Evolutionary conservation across 2,329 filamentous ascomycete genomes (phyloP).

Genomic region (Aureobasidium sp.): DNA sequence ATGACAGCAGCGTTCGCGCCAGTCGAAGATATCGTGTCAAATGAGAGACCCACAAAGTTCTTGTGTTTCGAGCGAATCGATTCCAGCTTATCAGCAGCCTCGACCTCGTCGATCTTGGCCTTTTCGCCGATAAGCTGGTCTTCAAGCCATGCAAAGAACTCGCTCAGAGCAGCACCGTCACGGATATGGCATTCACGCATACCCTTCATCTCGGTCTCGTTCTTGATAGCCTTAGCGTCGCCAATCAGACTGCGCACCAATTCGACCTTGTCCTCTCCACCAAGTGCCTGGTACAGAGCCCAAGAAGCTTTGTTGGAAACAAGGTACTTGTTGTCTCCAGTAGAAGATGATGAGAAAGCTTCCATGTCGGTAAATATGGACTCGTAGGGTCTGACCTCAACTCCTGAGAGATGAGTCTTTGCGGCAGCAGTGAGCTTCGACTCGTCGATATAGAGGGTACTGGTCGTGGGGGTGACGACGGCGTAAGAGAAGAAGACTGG

Average conservation of each 20-base stretch:
- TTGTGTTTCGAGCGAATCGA: constrained; percentile 59
- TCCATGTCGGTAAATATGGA: constrained; percentile 72
- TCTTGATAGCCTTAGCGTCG: constrained; percentile 92
- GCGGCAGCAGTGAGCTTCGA: constrained; percentile 65
- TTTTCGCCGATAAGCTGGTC: constrained; percentile 72
- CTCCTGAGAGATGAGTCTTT: constrained; percentile 61
- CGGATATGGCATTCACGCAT: constrained; percentile 93
- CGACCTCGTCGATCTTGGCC: constrained; percentile 71
- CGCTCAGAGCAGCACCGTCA: constrained; percentile 80
- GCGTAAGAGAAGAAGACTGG: constrained; percentile 98
- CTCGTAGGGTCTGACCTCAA: constrained; percentile 73
- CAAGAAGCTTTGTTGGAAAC: constrained; percentile 87
- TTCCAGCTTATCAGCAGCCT: constrained; percentile 87
- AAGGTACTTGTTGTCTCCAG: constrained; percentile 56
- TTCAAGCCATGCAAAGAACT: constrained; percentile 97
- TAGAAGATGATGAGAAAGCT: constrained; percentile 41
- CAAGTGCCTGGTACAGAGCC: constrained; percentile 79
- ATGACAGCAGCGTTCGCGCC: constrained; percentile 90
- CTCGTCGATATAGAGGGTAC: constrained; percentile 76
- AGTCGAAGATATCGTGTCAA: constrained; percentile 92
- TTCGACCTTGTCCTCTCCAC: constrained; percentile 77
- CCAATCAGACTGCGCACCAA: constrained; percentile 79
- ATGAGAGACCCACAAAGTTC: constrained; percentile 82
- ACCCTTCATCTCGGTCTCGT: constrained; percentile 76
- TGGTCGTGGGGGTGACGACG: constrained; percentile 65